Evolutionary conservation across 1,139 yeast genomes (phyloP), one percentile per base, ranked within the genome.

Genomic region (Yamadazyma conglobata): DNA sequence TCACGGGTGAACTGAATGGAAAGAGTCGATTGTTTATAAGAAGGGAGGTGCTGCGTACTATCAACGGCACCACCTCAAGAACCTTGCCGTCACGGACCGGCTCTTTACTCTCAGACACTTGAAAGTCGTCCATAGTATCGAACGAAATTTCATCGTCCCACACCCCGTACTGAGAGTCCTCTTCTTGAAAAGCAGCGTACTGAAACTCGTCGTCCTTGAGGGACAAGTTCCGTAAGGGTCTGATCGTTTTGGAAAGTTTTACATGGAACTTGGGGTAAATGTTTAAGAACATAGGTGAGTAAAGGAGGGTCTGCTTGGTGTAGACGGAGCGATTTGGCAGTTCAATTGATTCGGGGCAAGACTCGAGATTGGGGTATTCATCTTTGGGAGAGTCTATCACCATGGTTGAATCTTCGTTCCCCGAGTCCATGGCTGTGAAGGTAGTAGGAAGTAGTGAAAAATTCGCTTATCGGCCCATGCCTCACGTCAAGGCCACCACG

Each of bases 191-290:
- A 3, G 58, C 50, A 26, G 64, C 35, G 13, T 48, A 51, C 39
- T 66, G 72, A 40, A 62, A 64, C 15, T 52, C 55, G 28, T 64
- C 71, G 28, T 65, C 73, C 33, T 64, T 62, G 17, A 60, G 48
- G 7, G 65, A 55, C 5, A 52, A 40, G 39, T 61, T 56, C 11
- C 58, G 37, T 17, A 65, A 51, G 6, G 67, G 70, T 11, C 49
- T 40, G 20, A 63, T 54, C 10, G 60, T 58, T 40, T 68, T 68
- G 28, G 49, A 48, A 12, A 47, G 37, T 15, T 50, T 48, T 2
- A 67, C 71, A 23, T 46, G 43, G 42, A 67, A 65, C 6, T 44
- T 39, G 13, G 66, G 62, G 21, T 56, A 46, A 18, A 66, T 57
- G 27, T 53, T 50, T 26, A 49, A 44, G 30, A 67, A 46, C 4